phyloP scores from a whole-genome alignment of 306 rosid species.

The Gastrolobium bilobum region DNA sequence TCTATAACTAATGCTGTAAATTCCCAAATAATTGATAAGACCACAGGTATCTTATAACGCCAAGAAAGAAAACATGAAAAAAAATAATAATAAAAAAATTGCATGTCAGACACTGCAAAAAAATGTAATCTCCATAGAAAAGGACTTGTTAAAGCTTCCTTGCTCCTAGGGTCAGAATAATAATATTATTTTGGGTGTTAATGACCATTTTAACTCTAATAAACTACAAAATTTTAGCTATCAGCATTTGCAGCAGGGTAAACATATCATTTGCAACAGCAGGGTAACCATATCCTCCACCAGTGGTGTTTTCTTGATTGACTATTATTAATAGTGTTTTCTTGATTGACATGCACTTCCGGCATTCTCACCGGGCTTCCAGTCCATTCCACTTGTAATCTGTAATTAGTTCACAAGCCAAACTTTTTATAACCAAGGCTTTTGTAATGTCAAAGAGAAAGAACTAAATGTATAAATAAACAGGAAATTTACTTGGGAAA shows the following conservation, averaged over 20 bases:
- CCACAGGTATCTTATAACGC: constrained; percentile 4
- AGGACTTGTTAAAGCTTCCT: not conserved
- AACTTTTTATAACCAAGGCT: constrained; percentile 9
- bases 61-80: not conserved
- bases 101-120: not conserved
- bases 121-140: not conserved
- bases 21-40: not conserved
- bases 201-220: too few relatives aligned
- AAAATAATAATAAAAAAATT: too few relatives aligned
- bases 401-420: constrained; percentile 45
- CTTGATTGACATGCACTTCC: too few relatives aligned
- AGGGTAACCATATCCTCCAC: constrained; percentile 54
- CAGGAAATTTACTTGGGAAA: constrained; percentile 73
- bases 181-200: too few relatives aligned
- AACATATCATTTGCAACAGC: too few relatives aligned
- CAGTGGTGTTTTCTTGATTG: constrained; percentile 46
- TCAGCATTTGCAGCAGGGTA: constrained; percentile 62
- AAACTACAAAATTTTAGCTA: constrained; percentile 12
- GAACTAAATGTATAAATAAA: constrained; percentile 7
- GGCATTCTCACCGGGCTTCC: constrained; percentile 90
- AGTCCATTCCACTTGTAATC: constrained; percentile 76
- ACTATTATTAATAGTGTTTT: too few relatives aligned
- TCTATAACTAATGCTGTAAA: not conserved
- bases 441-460: not conserved
- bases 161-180: not conserved